These are phyloP conservation scores for Xylaria palmicola DNA, from an alignment of 495 filamentous ascomycete species.

Conservation along the genomic window DNA sequence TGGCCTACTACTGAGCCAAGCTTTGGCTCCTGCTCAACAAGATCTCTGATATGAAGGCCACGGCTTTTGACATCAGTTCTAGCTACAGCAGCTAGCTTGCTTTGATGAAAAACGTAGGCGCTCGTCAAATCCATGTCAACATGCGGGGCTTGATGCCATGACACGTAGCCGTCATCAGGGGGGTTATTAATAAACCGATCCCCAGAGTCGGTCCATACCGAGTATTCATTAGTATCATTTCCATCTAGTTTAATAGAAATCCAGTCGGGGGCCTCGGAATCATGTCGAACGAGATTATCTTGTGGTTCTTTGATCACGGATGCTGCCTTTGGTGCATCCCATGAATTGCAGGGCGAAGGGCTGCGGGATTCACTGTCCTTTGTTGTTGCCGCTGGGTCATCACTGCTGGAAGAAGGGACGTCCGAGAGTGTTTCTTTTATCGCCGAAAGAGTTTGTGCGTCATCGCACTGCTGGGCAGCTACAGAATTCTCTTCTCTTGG, in stretches of 20 bases:
- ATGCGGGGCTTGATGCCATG: constrained; percentile 10
- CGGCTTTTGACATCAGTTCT: constrained; percentile 10
- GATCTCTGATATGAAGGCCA: constrained; percentile 24
- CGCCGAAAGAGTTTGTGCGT: constrained; percentile 6
- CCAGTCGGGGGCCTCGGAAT: background rate
- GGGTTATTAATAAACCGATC: constrained; percentile 32
- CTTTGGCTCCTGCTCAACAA: constrained; percentile 23
- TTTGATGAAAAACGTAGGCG: constrained; percentile 37
- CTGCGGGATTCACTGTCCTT: background rate
- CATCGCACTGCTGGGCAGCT: background rate
- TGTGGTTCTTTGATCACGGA: background rate
- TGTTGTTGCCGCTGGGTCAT: background rate
- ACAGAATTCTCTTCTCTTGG: constrained; percentile 39
- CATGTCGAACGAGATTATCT: background rate
- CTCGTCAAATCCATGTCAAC: constrained; percentile 40
- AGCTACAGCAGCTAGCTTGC: constrained; percentile 28
- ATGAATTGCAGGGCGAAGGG: background rate
- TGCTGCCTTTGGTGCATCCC: background rate
- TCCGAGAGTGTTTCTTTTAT: constrained; percentile 17
- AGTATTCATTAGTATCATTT: constrained; percentile 10
- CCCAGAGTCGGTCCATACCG: constrained; percentile 24
- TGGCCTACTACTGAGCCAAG: background rate
- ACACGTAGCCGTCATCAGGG: constrained; percentile 12
- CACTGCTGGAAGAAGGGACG: background rate
- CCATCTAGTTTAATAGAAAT: constrained; percentile 7